Percentiles rank a stretch among this genome's conserved stretches.
Conservation (phyloP, 1,139 yeast species). For the Entelexis paramagnoliae region DNA sequence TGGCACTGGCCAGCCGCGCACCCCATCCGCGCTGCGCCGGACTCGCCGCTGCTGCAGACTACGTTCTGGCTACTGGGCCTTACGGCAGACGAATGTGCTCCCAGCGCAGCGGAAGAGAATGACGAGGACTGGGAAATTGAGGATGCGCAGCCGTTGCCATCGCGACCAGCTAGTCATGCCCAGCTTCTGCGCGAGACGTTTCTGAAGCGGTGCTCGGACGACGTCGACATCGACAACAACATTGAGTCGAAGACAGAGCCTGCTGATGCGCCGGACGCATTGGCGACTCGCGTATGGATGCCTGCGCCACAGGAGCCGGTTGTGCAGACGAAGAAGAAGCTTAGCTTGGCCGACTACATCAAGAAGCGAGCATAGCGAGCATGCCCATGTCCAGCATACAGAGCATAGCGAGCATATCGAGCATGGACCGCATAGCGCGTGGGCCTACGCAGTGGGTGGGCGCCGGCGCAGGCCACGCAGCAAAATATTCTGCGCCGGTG, state of each 20-base stretch:
- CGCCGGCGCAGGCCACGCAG: neutral
- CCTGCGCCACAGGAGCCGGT: slow-evolving; percentile 17
- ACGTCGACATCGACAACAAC: neutral
- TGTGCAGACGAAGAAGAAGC: slow-evolving; percentile 42
- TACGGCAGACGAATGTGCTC: slow-evolving; percentile 4
- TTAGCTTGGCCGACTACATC: slow-evolving; percentile 76
- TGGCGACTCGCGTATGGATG: slow-evolving; percentile 17
- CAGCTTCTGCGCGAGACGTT: neutral
- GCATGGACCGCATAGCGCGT: too few relatives aligned
- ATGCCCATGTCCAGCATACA: too few relatives aligned
- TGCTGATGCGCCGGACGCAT: slow-evolving; percentile 7
- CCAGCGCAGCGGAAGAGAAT: neutral
- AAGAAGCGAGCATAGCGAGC: slow-evolving; percentile 17
- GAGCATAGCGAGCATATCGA: too few relatives aligned
- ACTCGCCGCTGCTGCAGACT: neutral
- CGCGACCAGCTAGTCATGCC: neutral
- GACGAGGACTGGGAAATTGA: slow-evolving; percentile 19
- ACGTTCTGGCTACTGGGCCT: slow-evolving; percentile 17
- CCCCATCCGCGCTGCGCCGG: slow-evolving; percentile 41
- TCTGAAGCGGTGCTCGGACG: neutral
- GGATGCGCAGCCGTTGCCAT: neutral
- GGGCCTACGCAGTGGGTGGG: neutral
- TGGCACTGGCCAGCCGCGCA: slow-evolving; percentile 87
- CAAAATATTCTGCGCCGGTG: neutral
- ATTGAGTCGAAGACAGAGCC: neutral